phyloP scores from a whole-genome alignment of 192 early-diverging fungal species.

The Coemansia sp. region DNA sequence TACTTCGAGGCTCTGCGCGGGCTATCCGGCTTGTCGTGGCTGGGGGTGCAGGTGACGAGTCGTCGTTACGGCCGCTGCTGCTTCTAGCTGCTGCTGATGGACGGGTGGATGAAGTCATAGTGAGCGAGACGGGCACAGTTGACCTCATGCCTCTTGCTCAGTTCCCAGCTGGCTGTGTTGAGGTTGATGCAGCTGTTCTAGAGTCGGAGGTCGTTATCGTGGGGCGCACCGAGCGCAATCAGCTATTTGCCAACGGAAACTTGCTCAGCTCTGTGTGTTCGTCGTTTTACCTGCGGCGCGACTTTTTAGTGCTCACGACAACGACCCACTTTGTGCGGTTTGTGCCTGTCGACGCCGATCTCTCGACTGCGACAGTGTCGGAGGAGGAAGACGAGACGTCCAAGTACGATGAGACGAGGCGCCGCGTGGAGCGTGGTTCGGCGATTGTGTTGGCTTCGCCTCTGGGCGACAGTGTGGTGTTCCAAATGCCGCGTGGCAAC shows the following conservation, averaged over 20 bases:
- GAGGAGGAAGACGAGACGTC: slow-evolving; percentile 5
- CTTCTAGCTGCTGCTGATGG: slow-evolving; percentile 49
- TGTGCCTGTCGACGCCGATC: slow-evolving; percentile 51
- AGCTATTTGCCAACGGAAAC: slow-evolving; percentile 74
- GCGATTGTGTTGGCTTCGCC: slow-evolving; percentile 78
- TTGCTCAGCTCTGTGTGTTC: slow-evolving; percentile 75
- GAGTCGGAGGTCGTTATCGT: slow-evolving; percentile 49
- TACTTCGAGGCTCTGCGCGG: not conserved
- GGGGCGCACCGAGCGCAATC: slow-evolving; percentile 74
- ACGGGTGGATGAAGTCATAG: slow-evolving; percentile 23
- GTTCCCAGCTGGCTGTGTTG: slow-evolving; percentile 18
- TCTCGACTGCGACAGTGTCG: slow-evolving; percentile 7
- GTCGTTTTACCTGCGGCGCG: slow-evolving; percentile 79
- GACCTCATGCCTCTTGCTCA: not conserved
- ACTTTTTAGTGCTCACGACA: slow-evolving; percentile 84
- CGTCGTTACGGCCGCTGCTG: slow-evolving; percentile 14
- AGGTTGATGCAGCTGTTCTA: slow-evolving; percentile 25
- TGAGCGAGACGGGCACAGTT: slow-evolving; percentile 4
- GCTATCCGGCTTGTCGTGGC: not conserved
- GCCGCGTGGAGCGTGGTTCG: slow-evolving; percentile 90
- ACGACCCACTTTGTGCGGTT: slow-evolving; percentile 77
- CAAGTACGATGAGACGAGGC: slow-evolving; percentile 37
- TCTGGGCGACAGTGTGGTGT: slow-evolving; percentile 55
- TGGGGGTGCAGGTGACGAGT: not conserved
- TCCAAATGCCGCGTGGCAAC: slow-evolving; percentile 95